phyloP scores from a whole-genome alignment of 495 filamentous ascomycete genomes.

The Aspergillus ellipticus region DNA sequence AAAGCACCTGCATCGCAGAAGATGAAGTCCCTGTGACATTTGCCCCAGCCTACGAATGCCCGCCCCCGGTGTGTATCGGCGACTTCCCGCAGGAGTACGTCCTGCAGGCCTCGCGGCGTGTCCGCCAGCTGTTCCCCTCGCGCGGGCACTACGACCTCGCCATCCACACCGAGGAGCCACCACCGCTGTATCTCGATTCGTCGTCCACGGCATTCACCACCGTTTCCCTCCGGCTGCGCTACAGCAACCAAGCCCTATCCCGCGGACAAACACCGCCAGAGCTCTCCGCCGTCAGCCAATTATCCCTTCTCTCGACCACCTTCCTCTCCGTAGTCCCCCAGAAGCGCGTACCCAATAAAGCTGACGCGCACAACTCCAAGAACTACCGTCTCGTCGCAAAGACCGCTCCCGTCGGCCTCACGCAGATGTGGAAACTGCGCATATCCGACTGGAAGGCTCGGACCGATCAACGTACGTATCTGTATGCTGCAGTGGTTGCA shows the following conservation, averaged over 20 bases:
- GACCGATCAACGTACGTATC: not conserved
- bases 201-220: not conserved
- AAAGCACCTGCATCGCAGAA: not conserved
- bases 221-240: not conserved
- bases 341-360: not conserved
- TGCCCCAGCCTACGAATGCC: not conserved
- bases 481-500: too few relatives aligned
- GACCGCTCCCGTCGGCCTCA: not conserved
- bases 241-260: not conserved
- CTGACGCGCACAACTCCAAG: not conserved
- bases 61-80: not conserved
- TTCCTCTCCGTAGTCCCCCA: not conserved
- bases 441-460: not conserved
- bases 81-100: not conserved
- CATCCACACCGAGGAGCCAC: not conserved
- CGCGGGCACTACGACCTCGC: not conserved
- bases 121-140: not conserved
- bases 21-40: not conserved
- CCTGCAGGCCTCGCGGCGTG: not conserved
- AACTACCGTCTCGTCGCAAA: not conserved
- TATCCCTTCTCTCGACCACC: not conserved
- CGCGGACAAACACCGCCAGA: not conserved
- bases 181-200: not conserved
- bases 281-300: not conserved
- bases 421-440: not conserved